Base-by-base conservation (phyloP, 441 rosid species). In the Adansonia rubrostipa region DNA sequence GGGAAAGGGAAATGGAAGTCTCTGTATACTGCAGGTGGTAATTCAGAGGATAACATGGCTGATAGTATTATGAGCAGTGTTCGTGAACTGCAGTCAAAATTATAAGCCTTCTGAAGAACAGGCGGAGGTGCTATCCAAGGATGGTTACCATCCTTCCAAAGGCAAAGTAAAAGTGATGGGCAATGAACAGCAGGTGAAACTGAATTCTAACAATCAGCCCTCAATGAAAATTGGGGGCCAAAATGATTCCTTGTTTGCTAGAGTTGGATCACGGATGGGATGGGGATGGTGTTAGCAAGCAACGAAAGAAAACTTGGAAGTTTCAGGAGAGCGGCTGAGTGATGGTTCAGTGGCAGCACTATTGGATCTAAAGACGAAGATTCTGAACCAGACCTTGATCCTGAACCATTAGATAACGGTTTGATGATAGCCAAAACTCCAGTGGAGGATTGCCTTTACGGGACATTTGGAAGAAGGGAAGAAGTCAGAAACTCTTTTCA, bases 381-480 rank as follows among this genome's bases (percentile, higher is more conserved):
- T 63, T 82, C 92, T 15, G 85, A 82, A 28, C 75, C 83, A 1
- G 84, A 84, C 64, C 83, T 84, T 28, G 90, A 88, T 73, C 85
- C 83, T 1, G 80, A 75, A 24, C 71, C 80, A 1, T 69, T 66
- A 17, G 85, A 74, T 53, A 76, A 54, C 28, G 78, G 70, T 66
- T 61, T 24, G 82, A 79, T 51, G 82, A 82, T 57, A 77, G 67
- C 56, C 85, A 57, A 68, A 82, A 80, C 40, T 80, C 77, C 14
- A 68, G 76, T 2, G 84, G 80, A 67, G 90, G 80, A 20, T 53
- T 87, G 36, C 92, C 95, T 0, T 84, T 82, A 14, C 94, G 88
- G 17, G 93, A 97, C 11, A 93, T 89, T 77, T 96, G 97, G 99
- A 83, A 81, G 76, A 90, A 79, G 50, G 97, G 93, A 2, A 95